phyloP scores from a whole-genome alignment of 164 flowering plant species.

The Stephania cephalantha region DNA sequence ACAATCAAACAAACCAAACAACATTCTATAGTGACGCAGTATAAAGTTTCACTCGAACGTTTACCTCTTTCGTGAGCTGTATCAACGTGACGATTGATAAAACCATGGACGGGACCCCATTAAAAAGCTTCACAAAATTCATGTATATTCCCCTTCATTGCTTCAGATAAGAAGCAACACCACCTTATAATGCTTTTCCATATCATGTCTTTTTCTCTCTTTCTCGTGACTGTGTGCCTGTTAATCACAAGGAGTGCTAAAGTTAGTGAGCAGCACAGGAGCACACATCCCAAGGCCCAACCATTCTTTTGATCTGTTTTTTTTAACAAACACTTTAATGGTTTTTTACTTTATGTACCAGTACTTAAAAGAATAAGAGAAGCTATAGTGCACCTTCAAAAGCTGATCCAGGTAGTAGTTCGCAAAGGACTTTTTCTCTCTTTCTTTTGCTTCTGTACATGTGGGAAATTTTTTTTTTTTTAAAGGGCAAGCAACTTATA shows the following conservation, averaged over 20 bases:
- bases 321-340: background rate
- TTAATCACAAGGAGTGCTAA: background rate
- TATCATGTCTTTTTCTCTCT: background rate
- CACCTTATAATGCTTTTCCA: background rate
- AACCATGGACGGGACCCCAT: background rate
- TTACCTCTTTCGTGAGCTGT: background rate
- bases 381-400: background rate
- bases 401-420: background rate
- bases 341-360: background rate
- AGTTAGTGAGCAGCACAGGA: background rate
- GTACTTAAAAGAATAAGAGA: background rate
- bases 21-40: background rate
- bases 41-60: background rate
- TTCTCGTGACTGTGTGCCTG: background rate
- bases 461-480: background rate
- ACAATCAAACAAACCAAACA: background rate
- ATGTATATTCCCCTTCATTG: no score
- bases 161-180: background rate
- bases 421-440: background rate
- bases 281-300: background rate
- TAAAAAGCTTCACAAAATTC: background rate
- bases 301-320: background rate
- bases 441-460: background rate
- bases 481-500: background rate
- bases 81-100: background rate